phyloP scores from a whole-genome alignment of 2,329 filamentous ascomycete species.

The Didymella glomerata region DNA sequence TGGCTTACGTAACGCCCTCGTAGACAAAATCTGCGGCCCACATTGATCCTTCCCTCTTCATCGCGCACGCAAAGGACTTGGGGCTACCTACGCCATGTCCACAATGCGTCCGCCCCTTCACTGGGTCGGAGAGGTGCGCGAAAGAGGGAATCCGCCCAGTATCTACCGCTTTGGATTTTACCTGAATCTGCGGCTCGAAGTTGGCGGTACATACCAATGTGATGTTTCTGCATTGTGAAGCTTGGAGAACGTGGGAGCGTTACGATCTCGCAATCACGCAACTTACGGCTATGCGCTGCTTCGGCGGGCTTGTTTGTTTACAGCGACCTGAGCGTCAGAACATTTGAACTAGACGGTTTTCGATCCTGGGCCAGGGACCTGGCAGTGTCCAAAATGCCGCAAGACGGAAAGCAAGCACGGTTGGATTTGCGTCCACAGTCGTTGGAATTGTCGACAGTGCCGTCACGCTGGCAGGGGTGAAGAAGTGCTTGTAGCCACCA shows the following conservation, averaged over 20 bases:
- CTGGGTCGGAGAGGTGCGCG: conserved; percentile 53
- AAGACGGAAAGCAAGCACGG: not conserved
- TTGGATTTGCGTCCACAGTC: not conserved
- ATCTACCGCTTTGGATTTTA: conserved; percentile 62
- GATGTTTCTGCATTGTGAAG: not conserved
- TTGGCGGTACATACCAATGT: conserved; percentile 55
- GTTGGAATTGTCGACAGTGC: not conserved
- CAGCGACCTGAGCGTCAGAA: not conserved
- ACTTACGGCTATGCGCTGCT: not conserved
- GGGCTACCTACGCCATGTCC: conserved; percentile 47
- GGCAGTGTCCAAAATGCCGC: not conserved
- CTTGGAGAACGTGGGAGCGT: not conserved
- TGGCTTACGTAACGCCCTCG: conserved; percentile 36
- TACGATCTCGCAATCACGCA: not conserved
- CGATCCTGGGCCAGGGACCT: not conserved
- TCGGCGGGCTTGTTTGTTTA: not conserved
- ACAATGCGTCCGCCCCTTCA: conserved; percentile 54
- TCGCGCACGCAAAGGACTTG: conserved; percentile 50
- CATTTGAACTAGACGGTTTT: not conserved
- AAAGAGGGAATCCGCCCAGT: conserved; percentile 58
- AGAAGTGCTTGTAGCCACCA: not conserved
- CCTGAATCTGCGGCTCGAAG: conserved; percentile 61
- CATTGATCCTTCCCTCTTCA: conserved; percentile 21
- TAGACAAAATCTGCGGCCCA: conserved; percentile 36
- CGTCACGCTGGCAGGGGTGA: not conserved